These are phyloP conservation scores for Gomphus bonarii DNA, from an alignment of 1,284 basidiomycete species.

Conservation along the genomic window DNA sequence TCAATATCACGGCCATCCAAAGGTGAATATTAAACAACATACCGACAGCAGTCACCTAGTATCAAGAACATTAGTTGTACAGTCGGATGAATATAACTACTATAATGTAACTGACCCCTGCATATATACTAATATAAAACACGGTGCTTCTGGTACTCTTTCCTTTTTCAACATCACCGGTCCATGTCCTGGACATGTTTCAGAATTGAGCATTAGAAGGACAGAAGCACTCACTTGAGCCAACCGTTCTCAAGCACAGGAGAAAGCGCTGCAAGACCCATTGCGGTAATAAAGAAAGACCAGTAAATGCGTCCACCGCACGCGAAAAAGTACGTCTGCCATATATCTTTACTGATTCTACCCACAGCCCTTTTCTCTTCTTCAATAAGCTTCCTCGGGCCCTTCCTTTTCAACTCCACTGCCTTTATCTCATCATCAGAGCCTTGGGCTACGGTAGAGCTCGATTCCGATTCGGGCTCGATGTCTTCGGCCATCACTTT, in stretches of 20 bases:
- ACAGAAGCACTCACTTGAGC: conserved; percentile 43
- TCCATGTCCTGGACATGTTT: conserved; percentile 46
- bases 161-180: conserved; percentile 33
- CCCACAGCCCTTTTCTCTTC: conserved; percentile 87
- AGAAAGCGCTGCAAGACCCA: conserved; percentile 56
- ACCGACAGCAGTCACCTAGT: conserved; percentile 33
- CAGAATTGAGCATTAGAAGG: conserved; percentile 1
- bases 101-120: conserved; percentile 31
- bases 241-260: conserved; percentile 81
- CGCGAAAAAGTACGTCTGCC: conserved; percentile 70
- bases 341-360: conserved; percentile 67
- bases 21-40: conserved; percentile 9
- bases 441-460: conserved; percentile 22
- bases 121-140: conserved; percentile 77
- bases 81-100: conserved; percentile 9
- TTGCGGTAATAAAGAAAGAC: conserved; percentile 48
- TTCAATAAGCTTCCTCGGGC: conserved; percentile 78
- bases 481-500: conserved; percentile 20
- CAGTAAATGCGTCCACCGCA: conserved; percentile 64
- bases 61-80: conserved; percentile 1
- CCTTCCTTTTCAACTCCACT: conserved; percentile 38
- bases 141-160: conserved; percentile 37
- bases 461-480: conserved; percentile 17
- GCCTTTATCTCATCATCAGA: conserved; percentile 29
- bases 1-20: conserved; percentile 10